Conservation (phyloP, 768 basidiomycete species). For the Leccinum subtestaceum region DNA sequence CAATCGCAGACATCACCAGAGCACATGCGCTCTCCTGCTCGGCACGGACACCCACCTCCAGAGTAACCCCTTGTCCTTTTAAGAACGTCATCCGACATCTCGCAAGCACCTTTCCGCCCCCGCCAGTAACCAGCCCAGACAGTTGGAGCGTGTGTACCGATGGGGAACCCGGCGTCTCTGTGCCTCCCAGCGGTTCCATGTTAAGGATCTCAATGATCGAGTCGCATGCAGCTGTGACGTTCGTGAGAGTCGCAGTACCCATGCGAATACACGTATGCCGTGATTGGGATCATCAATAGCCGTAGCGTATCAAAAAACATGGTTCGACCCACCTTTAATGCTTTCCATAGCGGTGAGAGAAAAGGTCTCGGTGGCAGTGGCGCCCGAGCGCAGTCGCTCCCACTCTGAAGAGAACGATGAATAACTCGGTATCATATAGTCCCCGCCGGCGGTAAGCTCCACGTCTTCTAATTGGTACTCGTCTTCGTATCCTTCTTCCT, state of each 20-base stretch:
- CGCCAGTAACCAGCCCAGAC: slow-evolving; percentile 86
- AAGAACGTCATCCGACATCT: slow-evolving; percentile 96
- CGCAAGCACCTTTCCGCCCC: slow-evolving; percentile 93
- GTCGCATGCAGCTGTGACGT: slow-evolving; percentile 79
- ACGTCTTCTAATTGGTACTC: slow-evolving; percentile 97
- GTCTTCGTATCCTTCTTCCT: slow-evolving; percentile 98
- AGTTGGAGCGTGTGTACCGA: slow-evolving; percentile 94
- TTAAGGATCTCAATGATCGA: slow-evolving; percentile 94
- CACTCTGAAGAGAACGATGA: slow-evolving; percentile 91
- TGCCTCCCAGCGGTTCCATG: slow-evolving; percentile 95
- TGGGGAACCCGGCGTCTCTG: slow-evolving; percentile 73
- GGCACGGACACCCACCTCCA: slow-evolving; percentile 88
- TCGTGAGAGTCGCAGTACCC: slow-evolving; percentile 4
- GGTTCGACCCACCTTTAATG: slow-evolving; percentile 71
- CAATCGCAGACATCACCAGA: slow-evolving; percentile 88
- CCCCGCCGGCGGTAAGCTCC: slow-evolving; percentile 86
- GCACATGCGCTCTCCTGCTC: slow-evolving; percentile 85
- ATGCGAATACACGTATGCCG: slow-evolving; percentile 16
- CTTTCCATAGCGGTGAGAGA: slow-evolving; percentile 88
- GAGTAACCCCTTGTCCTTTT: slow-evolving; percentile 84
- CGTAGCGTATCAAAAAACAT: slow-evolving; percentile 6
- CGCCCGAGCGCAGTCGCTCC: slow-evolving; percentile 82
- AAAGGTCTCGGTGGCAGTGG: slow-evolving; percentile 89
- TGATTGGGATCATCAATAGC: slow-evolving; percentile 20
- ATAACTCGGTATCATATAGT: slow-evolving; percentile 96